Base-by-base conservation (phyloP, 2,329 filamentous ascomycete species). In the Rachicladosporium sp. region DNA sequence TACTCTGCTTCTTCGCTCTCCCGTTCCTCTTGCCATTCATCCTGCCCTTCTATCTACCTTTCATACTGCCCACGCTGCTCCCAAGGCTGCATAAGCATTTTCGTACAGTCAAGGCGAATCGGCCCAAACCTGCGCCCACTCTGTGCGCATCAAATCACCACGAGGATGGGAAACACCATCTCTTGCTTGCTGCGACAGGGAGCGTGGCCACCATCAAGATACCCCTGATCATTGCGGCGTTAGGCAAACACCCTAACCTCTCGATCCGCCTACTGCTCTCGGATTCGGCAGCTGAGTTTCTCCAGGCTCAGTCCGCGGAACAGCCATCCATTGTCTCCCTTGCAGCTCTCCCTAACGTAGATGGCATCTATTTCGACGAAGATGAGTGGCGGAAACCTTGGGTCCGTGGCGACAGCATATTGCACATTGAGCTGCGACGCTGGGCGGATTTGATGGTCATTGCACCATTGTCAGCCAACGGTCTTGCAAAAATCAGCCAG, bases 121-220 rank as follows among this genome's bases (percentile, higher is more conserved):
- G 15, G 15, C 6, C 38, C 7, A 33, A 39, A 31, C 3, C 38
- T 9, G 29, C 33, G 13, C 33, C 33, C 10, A 41, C 31, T 40
- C 50, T 63, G 40, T 49, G 47, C 31, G 59, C 61, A 36, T 48
- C 58, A 7, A 53, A 62, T 32, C 55, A 64, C 43, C 45, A 56
- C 13, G 53, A 62, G 36, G 74, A 78, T 51, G 58, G 60, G 11
- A 76, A 74, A 52, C 62, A 61, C 9, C 78, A 82, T 54, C 65
- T 82, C 37, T 67, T 86, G 10, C 68, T 85, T 32, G 76, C 74
- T 30, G 75, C 76, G 31, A 78, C 72, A 27, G 80, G 80, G 36
- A 80, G 82, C 1, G 85, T 93, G n/a, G 88, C 88, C 10, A 86
- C 83, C 5, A 93, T 94, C 54, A 95, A 95, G 57, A 60, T 71